Evolutionary conservation across 2,329 filamentous ascomycete genomes (phyloP).

Genomic region (Colletotrichum tropicicola): DNA sequence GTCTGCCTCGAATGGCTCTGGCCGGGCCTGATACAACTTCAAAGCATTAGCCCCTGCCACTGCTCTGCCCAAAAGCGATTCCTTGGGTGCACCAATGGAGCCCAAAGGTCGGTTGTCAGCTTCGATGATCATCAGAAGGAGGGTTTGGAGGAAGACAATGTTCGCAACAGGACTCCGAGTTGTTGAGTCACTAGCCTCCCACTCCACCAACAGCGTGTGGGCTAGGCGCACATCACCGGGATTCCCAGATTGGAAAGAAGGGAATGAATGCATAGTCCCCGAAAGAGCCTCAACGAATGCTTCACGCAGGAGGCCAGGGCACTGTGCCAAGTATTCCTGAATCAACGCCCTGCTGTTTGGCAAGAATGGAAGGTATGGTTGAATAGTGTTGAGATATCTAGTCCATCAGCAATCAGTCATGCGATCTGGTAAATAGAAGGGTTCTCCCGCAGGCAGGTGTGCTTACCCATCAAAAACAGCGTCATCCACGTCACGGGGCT

Average conservation of each 20-base stretch:
- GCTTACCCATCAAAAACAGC: constrained; percentile 55
- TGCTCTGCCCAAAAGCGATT: constrained; percentile 69
- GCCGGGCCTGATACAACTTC: constrained; percentile 61
- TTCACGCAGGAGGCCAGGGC: constrained; percentile 64
- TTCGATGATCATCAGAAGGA: constrained; percentile 73
- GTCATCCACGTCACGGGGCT: constrained; percentile 51
- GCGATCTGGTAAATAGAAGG: not conserved
- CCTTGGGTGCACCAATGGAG: constrained; percentile 56
- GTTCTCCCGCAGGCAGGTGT: not conserved
- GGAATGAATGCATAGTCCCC: constrained; percentile 64
- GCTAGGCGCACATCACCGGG: constrained; percentile 54
- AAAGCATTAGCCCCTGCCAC: constrained; percentile 73
- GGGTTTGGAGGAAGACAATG: constrained; percentile 71
- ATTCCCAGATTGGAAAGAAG: constrained; percentile 43
- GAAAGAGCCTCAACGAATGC: constrained; percentile 73
- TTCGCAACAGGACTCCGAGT: constrained; percentile 50
- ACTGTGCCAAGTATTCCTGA: constrained; percentile 63
- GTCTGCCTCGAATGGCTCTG: constrained; percentile 51
- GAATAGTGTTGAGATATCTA: constrained; percentile 72
- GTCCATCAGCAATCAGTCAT: not conserved
- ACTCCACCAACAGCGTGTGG: constrained; percentile 58
- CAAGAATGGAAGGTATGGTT: constrained; percentile 74
- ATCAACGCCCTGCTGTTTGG: constrained; percentile 65
- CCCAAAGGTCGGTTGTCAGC: constrained; percentile 63
- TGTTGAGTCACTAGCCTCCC: constrained; percentile 53